phyloP scores from a whole-genome alignment of 176 grass and related monocot species.

The Sorghum bicolor region DNA sequence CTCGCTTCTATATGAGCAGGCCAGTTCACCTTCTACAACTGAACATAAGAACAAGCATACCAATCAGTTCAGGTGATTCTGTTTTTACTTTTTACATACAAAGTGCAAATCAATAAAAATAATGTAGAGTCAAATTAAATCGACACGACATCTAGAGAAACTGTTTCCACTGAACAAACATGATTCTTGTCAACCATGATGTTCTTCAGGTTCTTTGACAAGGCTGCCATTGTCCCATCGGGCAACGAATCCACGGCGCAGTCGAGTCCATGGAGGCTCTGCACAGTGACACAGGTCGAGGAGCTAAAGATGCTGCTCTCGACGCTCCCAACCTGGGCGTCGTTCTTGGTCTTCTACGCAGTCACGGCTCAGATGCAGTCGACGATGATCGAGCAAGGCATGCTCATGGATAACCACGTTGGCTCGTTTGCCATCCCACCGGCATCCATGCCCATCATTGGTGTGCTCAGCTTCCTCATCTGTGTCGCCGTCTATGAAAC shows the following conservation, averaged over 20 bases:
- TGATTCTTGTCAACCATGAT: background rate
- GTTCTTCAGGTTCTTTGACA: conserved; percentile 42
- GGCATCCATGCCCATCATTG: conserved; percentile 36
- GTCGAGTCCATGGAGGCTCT: conserved; percentile 16
- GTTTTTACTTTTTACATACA: background rate
- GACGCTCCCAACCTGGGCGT: conserved; percentile 33
- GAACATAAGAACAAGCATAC: conserved; percentile 25
- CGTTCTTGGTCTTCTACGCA: conserved; percentile 5
- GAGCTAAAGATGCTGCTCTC: conserved; percentile 41
- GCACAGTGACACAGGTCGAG: conserved; percentile 56
- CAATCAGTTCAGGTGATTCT: conserved; percentile 10
- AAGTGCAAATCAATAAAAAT: background rate
- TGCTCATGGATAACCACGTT: conserved; percentile 31
- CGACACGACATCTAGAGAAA: background rate
- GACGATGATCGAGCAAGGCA: conserved; percentile 45
- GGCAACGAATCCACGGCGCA: background rate
- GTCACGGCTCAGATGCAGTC: conserved; percentile 4
- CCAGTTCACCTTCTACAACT: background rate
- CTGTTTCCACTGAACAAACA: background rate
- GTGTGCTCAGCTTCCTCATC: background rate
- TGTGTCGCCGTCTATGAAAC: conserved; percentile 35
- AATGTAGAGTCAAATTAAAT: background rate
- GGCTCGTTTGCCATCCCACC: conserved; percentile 35
- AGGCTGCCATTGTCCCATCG: conserved; percentile 24
- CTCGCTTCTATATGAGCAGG: conserved; percentile 27